Evolutionary conservation across 2,329 filamentous ascomycete species (phyloP), one percentile per base, ranked within the genome.

Genomic region (Endocalyx cinctus): DNA sequence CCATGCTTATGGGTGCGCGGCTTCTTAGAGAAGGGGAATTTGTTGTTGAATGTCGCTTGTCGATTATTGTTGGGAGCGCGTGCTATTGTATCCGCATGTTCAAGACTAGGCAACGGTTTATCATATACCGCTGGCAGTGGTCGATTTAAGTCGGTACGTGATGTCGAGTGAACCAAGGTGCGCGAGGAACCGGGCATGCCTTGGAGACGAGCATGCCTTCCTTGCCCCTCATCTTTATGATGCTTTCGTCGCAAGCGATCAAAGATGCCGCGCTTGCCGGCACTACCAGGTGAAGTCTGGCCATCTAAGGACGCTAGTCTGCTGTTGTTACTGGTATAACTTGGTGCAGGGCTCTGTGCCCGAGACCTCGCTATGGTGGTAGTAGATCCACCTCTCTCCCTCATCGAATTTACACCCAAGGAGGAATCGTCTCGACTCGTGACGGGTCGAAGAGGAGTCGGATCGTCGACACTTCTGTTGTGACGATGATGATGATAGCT

Each of bases 341-440:
- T 92, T 6, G 88, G 84, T 1, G 87, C 86, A 17, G 89, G 87
- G 59, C 89, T 94, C 40, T 84, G 77, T 10, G 86, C 80, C 45
- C 88, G 81, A 15, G 71, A 70, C 41, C 62, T 62, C 57, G 45
- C 55, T 46, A 65, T 51, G 30, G 52, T 64, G 26, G 57, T 52
- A 18, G 53, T 51, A 18, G 67, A 67, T 31, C 59, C 63, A 20
- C 61, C 67, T 35, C 70, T 70, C 39, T 81, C 79, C 55, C 73
- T 78, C 52, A 63, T 60, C 17, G 62, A 51, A 20, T 52, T 57
- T 17, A 67, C 54, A 47, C 66, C 76, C 47, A 67, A 63, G 15
- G 71, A 63, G 12, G 83, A 80, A 39, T 90, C 84, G 55, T 94
- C 87, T 49, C 84, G 75, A 56, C 83, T 89, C 35, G 79, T 72